Evolutionary conservation across 768 basidiomycete genomes (phyloP).

Genomic region (Podaxis sp.): DNA sequence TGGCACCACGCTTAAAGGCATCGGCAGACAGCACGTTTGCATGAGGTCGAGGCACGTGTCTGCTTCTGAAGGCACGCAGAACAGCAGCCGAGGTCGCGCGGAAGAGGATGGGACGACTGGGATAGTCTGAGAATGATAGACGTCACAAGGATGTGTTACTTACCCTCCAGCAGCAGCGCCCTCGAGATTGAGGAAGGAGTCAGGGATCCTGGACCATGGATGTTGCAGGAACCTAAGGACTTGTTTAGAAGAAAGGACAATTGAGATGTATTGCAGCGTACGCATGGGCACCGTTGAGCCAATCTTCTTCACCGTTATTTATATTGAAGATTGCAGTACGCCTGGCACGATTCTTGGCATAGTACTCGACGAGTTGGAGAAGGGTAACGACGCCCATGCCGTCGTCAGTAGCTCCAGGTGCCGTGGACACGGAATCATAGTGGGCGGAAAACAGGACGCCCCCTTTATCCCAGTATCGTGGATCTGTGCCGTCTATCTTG

Average conservation of each 20-base stretch:
- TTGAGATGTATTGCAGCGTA: conserved; percentile 24
- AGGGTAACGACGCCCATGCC: conserved; percentile 72
- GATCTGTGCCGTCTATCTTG: conserved; percentile 36
- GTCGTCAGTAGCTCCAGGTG: conserved; percentile 75
- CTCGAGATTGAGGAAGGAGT: conserved; percentile 79
- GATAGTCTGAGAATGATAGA: conserved; percentile 4
- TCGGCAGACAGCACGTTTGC: conserved; percentile 71
- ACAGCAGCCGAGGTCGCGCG: conserved; percentile 63
- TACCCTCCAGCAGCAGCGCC: conserved; percentile 81
- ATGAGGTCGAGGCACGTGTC: conserved; percentile 63
- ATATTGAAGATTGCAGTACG: conserved; percentile 78
- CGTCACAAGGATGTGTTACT: conserved; percentile 18
- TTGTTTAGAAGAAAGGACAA: conserved; percentile 1
- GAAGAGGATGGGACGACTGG: conserved; percentile 74
- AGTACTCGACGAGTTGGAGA: conserved; percentile 61
- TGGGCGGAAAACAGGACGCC: conserved; percentile 79
- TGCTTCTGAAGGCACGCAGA: conserved; percentile 49
- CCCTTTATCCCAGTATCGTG: conserved; percentile 21
- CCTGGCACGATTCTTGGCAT: conserved; percentile 46
- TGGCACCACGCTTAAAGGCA: conserved; percentile 60
- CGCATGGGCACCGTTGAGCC: conserved; percentile 70
- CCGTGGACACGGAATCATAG: conserved; percentile 78
- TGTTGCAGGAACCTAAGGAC: conserved; percentile 65
- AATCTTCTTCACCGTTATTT: conserved; percentile 86
- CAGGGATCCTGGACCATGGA: conserved; percentile 67